These are phyloP conservation scores for Cenococcum geophilum DNA, from an alignment of 495 filamentous ascomycete genomes.

Conservation along the genomic window DNA sequence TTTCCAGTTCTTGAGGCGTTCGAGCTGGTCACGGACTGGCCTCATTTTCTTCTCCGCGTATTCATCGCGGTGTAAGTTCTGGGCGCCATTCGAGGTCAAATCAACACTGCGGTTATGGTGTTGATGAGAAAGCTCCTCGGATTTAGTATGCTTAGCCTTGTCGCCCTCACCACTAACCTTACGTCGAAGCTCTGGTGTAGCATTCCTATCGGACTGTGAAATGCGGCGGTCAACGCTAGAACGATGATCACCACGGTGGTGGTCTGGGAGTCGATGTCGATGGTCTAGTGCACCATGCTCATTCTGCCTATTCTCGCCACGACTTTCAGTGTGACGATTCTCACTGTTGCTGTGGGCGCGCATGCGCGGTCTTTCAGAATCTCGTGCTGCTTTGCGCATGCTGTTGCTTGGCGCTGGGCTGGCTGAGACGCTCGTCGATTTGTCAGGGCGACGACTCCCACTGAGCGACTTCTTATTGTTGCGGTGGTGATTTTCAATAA, in stretches of 20 bases:
- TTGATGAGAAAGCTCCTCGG: slow-evolving; percentile 6
- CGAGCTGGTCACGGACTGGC: slow-evolving; percentile 55
- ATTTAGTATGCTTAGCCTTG: slow-evolving; percentile 27
- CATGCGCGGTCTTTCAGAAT: slow-evolving; percentile 47
- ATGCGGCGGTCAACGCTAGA: slow-evolving; percentile 35
- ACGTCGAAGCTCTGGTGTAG: slow-evolving; percentile 35
- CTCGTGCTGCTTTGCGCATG: slow-evolving; percentile 41
- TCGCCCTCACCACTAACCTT: slow-evolving; percentile 21
- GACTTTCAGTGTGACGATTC: slow-evolving; percentile 44
- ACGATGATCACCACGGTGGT: slow-evolving; percentile 32
- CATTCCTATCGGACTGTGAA: slow-evolving; percentile 44
- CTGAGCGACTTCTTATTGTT: slow-evolving; percentile 36
- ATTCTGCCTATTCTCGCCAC: slow-evolving; percentile 34
- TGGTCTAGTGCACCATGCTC: slow-evolving; percentile 34
- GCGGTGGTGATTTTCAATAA: slow-evolving; percentile 31
- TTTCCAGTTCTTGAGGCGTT: slow-evolving; percentile 55
- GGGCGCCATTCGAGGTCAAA: slow-evolving; percentile 20
- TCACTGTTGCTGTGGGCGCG: slow-evolving; percentile 45
- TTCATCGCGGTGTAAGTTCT: slow-evolving; percentile 39
- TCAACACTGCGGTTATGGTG: slow-evolving; percentile 24
- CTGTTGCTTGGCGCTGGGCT: slow-evolving; percentile 21
- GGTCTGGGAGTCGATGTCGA: slow-evolving; percentile 38
- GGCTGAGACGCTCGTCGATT: slow-evolving; percentile 25
- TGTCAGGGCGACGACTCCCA: slow-evolving; percentile 25
- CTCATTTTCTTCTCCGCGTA: slow-evolving; percentile 54